Conservation (phyloP, 495 filamentous ascomycete species). For the Penicillium psychrofluorescens region DNA sequence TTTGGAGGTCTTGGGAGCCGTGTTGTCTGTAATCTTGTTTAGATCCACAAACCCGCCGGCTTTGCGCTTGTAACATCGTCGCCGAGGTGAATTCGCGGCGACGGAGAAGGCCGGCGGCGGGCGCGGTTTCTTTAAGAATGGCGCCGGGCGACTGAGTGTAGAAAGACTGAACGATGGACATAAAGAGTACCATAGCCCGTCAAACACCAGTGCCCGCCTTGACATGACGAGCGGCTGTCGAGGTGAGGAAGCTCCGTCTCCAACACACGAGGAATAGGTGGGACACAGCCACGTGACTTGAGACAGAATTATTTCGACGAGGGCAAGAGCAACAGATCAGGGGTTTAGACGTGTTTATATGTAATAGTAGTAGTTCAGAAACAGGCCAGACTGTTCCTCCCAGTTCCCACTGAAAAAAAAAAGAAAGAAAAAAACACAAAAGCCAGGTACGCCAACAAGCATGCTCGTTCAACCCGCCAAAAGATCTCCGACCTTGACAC, state of each 20-base stretch:
- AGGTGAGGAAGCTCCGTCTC: constrained; percentile 1
- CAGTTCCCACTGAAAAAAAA: constrained; percentile 33
- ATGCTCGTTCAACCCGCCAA: constrained; percentile 15
- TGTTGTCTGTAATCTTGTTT: background rate
- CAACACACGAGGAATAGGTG: too few species aligned
- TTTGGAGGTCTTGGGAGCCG: too few species aligned
- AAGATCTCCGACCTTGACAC: too few species aligned
- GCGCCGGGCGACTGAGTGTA: constrained; percentile 7
- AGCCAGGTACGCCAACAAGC: constrained; percentile 36
- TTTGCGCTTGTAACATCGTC: constrained; percentile 18
- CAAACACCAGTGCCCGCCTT: constrained; percentile 39
- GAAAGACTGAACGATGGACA: constrained; percentile 47
- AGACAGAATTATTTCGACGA: too few species aligned
- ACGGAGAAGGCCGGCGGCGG: constrained; percentile 1
- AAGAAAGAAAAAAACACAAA: background rate
- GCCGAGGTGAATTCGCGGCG: constrained; percentile 4
- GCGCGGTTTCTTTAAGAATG: background rate
- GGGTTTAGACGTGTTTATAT: constrained; percentile 3
- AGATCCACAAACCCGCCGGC: background rate
- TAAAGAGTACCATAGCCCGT: constrained; percentile 62
- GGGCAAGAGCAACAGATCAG: constrained; percentile 1
- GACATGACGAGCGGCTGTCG: constrained; percentile 33
- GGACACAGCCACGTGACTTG: too few species aligned
- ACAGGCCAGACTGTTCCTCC: constrained; percentile 14
- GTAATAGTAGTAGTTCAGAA: constrained; percentile 16